phyloP scores from a whole-genome alignment of 169 alveolate species.

The Cyclospora cayetanensis region DNA sequence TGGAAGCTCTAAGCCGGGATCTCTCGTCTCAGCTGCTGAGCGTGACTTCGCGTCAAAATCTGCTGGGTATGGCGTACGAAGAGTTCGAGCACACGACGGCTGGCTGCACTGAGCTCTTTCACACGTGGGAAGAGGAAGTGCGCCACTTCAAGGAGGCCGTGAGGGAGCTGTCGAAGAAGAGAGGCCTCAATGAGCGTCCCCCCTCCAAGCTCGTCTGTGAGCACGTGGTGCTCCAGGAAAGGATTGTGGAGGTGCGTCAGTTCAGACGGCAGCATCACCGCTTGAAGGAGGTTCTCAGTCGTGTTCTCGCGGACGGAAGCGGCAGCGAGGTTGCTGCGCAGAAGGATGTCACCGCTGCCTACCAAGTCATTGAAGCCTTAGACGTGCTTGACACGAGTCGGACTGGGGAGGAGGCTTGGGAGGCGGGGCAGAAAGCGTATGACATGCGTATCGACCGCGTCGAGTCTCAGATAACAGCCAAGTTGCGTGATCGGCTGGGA shows the following conservation, averaged over 20 bases:
- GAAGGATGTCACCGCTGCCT: conserved; percentile 89
- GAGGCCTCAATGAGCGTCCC: conserved; percentile 87
- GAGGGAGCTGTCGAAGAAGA: conserved; percentile 86
- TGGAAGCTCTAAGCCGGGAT: conserved; percentile 94
- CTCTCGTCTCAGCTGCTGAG: conserved; percentile 84
- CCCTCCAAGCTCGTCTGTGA: conserved; percentile 89
- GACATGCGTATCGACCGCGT: conserved; percentile 93
- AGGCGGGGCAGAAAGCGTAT: conserved; percentile 79
- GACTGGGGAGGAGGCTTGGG: conserved; percentile 78
- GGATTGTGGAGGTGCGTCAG: conserved; percentile 91
- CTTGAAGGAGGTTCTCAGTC: conserved; percentile 88
- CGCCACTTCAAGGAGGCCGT: conserved; percentile 89
- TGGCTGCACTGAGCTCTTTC: conserved; percentile 88
- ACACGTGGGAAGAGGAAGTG: conserved; percentile 94
- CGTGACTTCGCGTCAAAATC: conserved; percentile 74
- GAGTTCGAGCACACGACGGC: conserved; percentile 65
- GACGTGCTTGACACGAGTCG: conserved; percentile 81
- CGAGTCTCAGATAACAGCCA: conserved; percentile 94
- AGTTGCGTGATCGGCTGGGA: conserved; percentile 95
- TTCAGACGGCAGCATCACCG: conserved; percentile 94
- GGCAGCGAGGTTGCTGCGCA: conserved; percentile 80
- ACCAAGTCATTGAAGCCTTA: conserved; percentile 78
- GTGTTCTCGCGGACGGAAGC: conserved; percentile 78
- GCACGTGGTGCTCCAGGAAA: conserved; percentile 85
- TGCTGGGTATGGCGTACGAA: conserved; percentile 23